phyloP scores from a whole-genome alignment of 2,329 filamentous ascomycete species.

The Fusarium sp. region DNA sequence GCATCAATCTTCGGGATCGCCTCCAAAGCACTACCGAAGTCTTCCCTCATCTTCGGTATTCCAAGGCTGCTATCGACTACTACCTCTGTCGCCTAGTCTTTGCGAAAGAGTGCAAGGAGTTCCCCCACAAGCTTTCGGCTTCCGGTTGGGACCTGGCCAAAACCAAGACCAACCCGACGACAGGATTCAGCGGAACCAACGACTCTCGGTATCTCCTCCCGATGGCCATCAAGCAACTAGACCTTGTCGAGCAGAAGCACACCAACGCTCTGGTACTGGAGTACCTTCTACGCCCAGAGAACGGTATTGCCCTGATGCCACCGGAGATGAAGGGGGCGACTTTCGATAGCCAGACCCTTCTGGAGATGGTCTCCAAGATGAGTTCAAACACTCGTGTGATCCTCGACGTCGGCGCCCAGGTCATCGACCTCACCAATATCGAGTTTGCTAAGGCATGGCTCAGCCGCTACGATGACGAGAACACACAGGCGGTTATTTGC shows the following conservation, averaged over 20 bases:
- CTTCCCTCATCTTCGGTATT: slow-evolving; percentile 63
- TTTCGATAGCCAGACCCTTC: slow-evolving; percentile 50
- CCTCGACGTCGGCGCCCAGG: slow-evolving; percentile 76
- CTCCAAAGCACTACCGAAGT: slow-evolving; percentile 58
- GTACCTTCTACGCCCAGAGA: slow-evolving; percentile 66
- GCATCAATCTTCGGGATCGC: slow-evolving; percentile 69
- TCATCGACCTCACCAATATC: slow-evolving; percentile 71
- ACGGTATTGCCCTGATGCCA: slow-evolving; percentile 43
- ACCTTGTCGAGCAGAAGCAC: slow-evolving; percentile 64
- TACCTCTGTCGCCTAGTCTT: slow-evolving; percentile 70
- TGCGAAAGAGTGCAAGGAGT: slow-evolving; percentile 70
- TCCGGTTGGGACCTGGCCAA: slow-evolving; percentile 75
- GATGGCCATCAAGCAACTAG: slow-evolving; percentile 63
- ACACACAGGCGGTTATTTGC: slow-evolving; percentile 59
- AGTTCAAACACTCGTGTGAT: slow-evolving; percentile 64
- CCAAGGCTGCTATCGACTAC: slow-evolving; percentile 69
- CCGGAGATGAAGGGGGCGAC: background rate
- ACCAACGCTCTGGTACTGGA: slow-evolving; percentile 76
- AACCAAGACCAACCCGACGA: slow-evolving; percentile 59
- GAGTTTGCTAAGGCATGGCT: slow-evolving; percentile 67
- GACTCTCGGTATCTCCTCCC: slow-evolving; percentile 71
- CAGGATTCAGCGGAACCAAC: slow-evolving; percentile 78
- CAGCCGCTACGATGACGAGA: background rate
- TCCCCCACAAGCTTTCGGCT: slow-evolving; percentile 69
- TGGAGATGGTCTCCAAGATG: slow-evolving; percentile 54